These are phyloP conservation scores for Cercospora zeae-maydis DNA, from an alignment of 2,329 filamentous ascomycete species.

Conservation along the genomic window DNA sequence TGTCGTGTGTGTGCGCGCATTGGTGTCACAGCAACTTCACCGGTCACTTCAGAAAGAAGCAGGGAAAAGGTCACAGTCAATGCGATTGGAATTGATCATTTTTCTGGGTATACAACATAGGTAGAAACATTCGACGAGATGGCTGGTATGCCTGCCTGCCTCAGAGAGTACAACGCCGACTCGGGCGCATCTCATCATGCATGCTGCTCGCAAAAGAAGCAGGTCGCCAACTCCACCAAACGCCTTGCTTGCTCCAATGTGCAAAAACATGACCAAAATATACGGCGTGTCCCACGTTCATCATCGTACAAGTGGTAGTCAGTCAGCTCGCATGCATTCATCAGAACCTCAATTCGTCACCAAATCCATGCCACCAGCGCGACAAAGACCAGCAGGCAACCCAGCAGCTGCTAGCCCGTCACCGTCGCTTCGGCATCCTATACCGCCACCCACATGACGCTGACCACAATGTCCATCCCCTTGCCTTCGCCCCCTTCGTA, in stretches of 20 bases:
- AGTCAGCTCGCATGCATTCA: not conserved
- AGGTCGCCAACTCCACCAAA: constrained; percentile 6
- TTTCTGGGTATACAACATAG: constrained; percentile 4
- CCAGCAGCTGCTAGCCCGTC: constrained; percentile 8
- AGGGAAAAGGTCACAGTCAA: not conserved
- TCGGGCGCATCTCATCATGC: not conserved
- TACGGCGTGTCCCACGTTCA: constrained; percentile 1
- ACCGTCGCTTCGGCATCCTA: constrained; percentile 10
- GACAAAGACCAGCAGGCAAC: not conserved
- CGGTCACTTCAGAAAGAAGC: not conserved
- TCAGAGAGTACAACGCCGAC: not conserved
- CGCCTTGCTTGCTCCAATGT: constrained; percentile 13
- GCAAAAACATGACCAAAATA: not conserved
- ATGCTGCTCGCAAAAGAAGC: not conserved
- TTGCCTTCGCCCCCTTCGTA: constrained; percentile 59
- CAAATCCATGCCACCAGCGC: not conserved
- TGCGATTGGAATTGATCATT: not conserved
- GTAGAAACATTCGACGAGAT: not conserved
- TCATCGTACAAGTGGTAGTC: constrained; percentile 1
- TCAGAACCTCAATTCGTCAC: not conserved
- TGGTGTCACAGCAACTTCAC: not conserved
- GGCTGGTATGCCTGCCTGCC: not conserved
- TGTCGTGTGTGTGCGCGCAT: not conserved
- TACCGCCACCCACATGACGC: constrained; percentile 70
- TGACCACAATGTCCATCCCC: constrained; percentile 53